Evolutionary conservation across 2,329 filamentous ascomycete genomes (phyloP), one percentile per base, ranked within the genome.

Genomic region (Rhinocladiella similis): DNA sequence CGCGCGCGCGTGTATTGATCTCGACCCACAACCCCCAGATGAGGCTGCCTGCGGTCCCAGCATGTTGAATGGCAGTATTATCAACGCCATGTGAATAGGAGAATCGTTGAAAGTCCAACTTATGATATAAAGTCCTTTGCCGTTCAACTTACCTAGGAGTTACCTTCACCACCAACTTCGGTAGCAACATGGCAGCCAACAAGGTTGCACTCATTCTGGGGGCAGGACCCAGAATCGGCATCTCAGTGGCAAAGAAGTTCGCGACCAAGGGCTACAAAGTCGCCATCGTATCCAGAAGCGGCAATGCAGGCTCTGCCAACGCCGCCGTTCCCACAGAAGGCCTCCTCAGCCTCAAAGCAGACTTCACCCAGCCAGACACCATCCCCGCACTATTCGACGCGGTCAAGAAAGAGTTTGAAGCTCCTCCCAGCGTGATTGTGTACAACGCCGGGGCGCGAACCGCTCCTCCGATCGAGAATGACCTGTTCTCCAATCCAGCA

Each of bases 351-450:
- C 67, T 75, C 43, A 53, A 57, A 20, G 63, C 56, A 42, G 73
- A 77, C 57, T 65, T 76, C 18, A 51, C 63, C 1, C 56, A 73
- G 5, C 63, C 73, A 1, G 54, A 65, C 3, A 62, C 62, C 18
- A 66, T 80, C 1, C 51, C 61, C 2, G 51, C 50, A 3, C 64
- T 69, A 3, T 80, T 80, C 61, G 53, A 63, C 1, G 68, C 71
- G 57, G 73, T 77, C 2, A 72, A 71, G 39, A 50, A 57, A 46
- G 16, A 56, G 18, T 62, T 74, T 13, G 65, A 66, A 66, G 10
- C 10, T 27, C 45, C 19, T 46, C 60, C 61, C 27, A 63, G 62
- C 33, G 62, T 64, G 4, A 66, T 70, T 18, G 54, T 69, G n/a
- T 67, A 69, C 59, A 64, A 68, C 62, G 66, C 67, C 70, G 10